phyloP scores from a whole-genome alignment of 345 rosid genomes.

The Rhizophora apiculata region DNA sequence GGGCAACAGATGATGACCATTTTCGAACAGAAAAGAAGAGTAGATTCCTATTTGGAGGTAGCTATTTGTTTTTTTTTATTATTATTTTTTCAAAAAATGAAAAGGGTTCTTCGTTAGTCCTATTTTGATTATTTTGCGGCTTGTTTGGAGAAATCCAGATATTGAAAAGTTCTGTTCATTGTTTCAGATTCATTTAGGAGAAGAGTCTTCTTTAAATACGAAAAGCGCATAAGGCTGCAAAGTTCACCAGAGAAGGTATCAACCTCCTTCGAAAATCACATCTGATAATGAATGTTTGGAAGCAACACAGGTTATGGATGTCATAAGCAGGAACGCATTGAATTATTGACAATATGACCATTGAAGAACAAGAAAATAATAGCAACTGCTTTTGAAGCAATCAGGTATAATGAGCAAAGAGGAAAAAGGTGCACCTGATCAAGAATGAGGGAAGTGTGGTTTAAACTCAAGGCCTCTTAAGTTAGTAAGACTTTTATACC shows the following conservation, averaged over 20 bases:
- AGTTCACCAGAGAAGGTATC: slow-evolving; percentile 29
- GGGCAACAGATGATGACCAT: slow-evolving; percentile 11
- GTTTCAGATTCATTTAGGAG: slow-evolving; percentile 24
- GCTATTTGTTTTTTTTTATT: neutral
- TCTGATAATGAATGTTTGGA: neutral
- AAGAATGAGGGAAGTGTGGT: too few relatives aligned
- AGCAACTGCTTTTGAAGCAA: neutral
- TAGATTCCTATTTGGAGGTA: slow-evolving; percentile 13
- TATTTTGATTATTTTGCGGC: neutral
- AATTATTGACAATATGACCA: too few relatives aligned
- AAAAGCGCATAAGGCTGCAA: slow-evolving; percentile 24
- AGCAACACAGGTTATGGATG: neutral
- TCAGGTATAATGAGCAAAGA: too few relatives aligned
- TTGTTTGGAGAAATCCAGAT: neutral
- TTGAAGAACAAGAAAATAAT: neutral
- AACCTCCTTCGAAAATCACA: neutral
- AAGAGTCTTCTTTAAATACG: slow-evolving; percentile 30
- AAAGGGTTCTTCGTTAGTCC: neutral
- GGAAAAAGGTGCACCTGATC: too few relatives aligned
- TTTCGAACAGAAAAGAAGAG: slow-evolving; percentile 19
- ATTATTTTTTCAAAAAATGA: neutral
- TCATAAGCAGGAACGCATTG: too few relatives aligned
- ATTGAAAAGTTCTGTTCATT: neutral
- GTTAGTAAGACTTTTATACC: too few relatives aligned
- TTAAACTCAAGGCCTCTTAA: too few relatives aligned